phyloP scores from a whole-genome alignment of 1,284 basidiomycete genomes.

The Marasmius sp. region DNA sequence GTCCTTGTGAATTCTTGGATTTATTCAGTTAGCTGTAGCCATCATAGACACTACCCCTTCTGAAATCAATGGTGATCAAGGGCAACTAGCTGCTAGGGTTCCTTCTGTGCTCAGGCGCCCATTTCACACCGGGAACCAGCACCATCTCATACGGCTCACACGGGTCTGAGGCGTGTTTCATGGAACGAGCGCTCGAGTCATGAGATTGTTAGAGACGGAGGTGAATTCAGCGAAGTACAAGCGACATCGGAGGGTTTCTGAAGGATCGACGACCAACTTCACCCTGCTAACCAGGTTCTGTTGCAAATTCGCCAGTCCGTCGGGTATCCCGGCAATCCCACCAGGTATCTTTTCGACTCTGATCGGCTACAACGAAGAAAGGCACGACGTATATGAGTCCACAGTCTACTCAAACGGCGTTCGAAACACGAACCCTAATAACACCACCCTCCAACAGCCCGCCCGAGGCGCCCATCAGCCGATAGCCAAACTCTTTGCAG shows the following conservation, averaged over 20 bases:
- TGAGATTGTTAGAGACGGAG: no score
- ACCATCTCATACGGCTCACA: no score
- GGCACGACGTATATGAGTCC: background rate
- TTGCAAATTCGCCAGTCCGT: slow-evolving; percentile 41
- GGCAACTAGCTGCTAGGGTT: no score
- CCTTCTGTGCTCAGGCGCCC: no score
- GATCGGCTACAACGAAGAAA: background rate
- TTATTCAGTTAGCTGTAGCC: no score
- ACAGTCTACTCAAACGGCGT: background rate
- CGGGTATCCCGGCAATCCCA: slow-evolving; percentile 44
- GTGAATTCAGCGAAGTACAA: no score
- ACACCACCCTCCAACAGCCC: background rate
- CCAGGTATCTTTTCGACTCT: slow-evolving; percentile 33
- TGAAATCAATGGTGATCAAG: no score
- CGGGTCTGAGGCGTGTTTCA: no score
- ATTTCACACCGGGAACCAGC: no score
- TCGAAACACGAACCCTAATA: background rate
- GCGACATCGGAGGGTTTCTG: slow-evolving; percentile 26
- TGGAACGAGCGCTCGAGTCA: no score
- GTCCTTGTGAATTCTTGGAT: no score
- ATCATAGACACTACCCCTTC: no score
- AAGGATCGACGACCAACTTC: slow-evolving; percentile 51
- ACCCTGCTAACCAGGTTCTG: slow-evolving; percentile 41
- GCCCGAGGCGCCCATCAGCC: background rate
- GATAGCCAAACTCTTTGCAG: background rate